A percentile compares a stretch with the other conserved stretches of the same genome.
Evolutionary conservation across 768 basidiomycete species (phyloP).

Genomic region (Hebeloma cylindrosporum): DNA sequence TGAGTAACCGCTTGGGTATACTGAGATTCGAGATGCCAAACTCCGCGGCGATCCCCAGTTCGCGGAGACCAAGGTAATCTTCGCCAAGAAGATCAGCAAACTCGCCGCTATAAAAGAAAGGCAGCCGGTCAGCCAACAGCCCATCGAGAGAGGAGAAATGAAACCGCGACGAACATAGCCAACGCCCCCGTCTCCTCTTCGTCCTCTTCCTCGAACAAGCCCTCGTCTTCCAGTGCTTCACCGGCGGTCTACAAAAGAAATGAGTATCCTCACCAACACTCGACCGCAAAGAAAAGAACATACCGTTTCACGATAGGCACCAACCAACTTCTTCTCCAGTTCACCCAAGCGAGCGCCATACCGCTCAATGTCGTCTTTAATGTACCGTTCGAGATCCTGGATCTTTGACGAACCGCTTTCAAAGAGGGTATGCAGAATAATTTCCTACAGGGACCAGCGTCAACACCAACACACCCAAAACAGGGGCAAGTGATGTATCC

Average conservation of each 20-base stretch:
- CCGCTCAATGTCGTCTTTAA: slow-evolving; percentile 84
- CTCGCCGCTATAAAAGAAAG: slow-evolving; percentile 57
- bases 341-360: slow-evolving; percentile 77
- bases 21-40: slow-evolving; percentile 74
- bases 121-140: background rate
- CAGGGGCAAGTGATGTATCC: slow-evolving; percentile 27
- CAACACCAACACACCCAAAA: background rate
- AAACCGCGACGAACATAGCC: slow-evolving; percentile 31
- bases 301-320: slow-evolving; percentile 81
- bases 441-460: slow-evolving; percentile 58
- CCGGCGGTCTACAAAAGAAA: slow-evolving; percentile 32
- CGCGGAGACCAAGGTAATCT: slow-evolving; percentile 88
- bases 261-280: slow-evolving; percentile 4
- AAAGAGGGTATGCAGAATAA: slow-evolving; percentile 86
- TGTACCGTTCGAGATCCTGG: slow-evolving; percentile 80
- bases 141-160: background rate
- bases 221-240: slow-evolving; percentile 51
- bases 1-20: slow-evolving; percentile 77
- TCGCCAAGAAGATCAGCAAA: slow-evolving; percentile 88
- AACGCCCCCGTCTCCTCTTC: slow-evolving; percentile 43
- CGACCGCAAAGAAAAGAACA: slow-evolving; percentile 26
- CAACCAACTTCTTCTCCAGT: slow-evolving; percentile 82
- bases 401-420: slow-evolving; percentile 83
- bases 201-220: slow-evolving; percentile 51
- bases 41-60: slow-evolving; percentile 86